These are phyloP conservation scores for Cystoisospora suis DNA, from an alignment of 169 alveolate genomes.

Conservation along the genomic window DNA sequence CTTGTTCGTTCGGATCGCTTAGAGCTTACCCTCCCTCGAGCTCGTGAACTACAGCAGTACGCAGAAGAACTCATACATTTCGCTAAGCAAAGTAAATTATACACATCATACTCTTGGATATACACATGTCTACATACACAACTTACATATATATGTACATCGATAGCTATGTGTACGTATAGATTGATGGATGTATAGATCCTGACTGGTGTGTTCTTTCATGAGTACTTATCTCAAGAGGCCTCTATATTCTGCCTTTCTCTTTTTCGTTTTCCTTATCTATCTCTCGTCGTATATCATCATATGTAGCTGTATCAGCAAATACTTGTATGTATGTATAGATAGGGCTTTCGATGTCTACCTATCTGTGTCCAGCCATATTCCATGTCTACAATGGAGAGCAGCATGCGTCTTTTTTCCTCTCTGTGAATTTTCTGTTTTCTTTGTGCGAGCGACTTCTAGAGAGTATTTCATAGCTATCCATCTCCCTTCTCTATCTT, in stretches of 20 bases:
- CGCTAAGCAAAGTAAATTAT: slow-evolving; percentile 78
- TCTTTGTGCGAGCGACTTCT: not conserved
- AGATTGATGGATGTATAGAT: no score
- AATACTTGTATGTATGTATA: not conserved
- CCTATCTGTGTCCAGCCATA: not conserved
- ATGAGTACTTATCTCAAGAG: no score
- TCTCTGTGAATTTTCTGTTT: not conserved
- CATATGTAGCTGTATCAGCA: not conserved
- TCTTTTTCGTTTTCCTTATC: not conserved
- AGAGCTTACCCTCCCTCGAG: slow-evolving; percentile 82
- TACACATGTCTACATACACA: not conserved
- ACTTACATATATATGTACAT: not conserved
- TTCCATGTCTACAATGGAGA: not conserved
- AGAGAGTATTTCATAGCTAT: not conserved
- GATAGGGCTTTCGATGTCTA: not conserved
- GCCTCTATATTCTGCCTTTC: not conserved
- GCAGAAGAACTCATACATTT: slow-evolving; percentile 85
- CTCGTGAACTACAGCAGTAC: slow-evolving; percentile 87
- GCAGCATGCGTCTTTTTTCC: not conserved
- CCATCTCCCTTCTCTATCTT: not conserved
- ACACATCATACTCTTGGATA: not conserved
- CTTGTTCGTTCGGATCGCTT: slow-evolving; percentile 80
- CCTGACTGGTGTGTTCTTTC: no score
- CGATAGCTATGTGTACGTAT: not conserved
- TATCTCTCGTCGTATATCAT: not conserved